Percentiles rank a stretch among this genome's conserved stretches.
Conservation (phyloP, 768 basidiomycete genomes). For the Fibroporia radiculosa region DNA sequence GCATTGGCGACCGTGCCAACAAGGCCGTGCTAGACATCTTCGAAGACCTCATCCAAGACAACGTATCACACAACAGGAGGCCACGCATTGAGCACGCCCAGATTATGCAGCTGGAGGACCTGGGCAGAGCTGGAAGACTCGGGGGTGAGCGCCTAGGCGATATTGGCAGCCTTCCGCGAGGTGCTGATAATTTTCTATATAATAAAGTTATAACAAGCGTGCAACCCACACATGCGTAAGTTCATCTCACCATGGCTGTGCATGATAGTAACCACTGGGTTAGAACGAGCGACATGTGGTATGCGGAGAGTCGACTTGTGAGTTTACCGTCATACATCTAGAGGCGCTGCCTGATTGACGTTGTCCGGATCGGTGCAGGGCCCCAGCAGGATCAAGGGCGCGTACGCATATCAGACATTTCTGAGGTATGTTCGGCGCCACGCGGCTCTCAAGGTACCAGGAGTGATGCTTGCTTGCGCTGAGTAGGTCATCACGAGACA, state of each 20-base stretch:
- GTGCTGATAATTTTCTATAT: background rate
- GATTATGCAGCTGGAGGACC: slow-evolving; percentile 65
- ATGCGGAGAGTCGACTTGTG: slow-evolving; percentile 78
- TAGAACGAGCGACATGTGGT: slow-evolving; percentile 88
- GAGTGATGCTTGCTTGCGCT: background rate
- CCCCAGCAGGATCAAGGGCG: slow-evolving; percentile 70
- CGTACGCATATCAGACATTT: slow-evolving; percentile 84
- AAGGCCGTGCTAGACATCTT: slow-evolving; percentile 77
- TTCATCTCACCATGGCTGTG: slow-evolving; percentile 13
- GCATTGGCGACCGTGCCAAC: slow-evolving; percentile 87
- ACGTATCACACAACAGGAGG: slow-evolving; percentile 38
- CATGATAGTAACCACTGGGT: too few species aligned
- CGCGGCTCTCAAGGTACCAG: background rate
- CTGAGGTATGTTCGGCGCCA: slow-evolving; percentile 42
- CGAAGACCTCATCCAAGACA: slow-evolving; percentile 40
- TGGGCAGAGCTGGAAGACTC: slow-evolving; percentile 59
- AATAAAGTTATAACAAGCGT: slow-evolving; percentile 80
- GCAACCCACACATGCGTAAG: slow-evolving; percentile 87
- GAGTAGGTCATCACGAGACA: slow-evolving; percentile 39
- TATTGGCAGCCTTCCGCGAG: background rate
- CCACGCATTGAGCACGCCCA: slow-evolving; percentile 93
- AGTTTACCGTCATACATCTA: slow-evolving; percentile 7
- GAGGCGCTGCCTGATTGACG: background rate
- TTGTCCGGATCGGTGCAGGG: slow-evolving; percentile 39
- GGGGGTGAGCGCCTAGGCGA: slow-evolving; percentile 74